Evolutionary conservation across 768 basidiomycete species (phyloP), one percentile per base, ranked within the genome.

Genomic region (Leccinum subtestaceum): DNA sequence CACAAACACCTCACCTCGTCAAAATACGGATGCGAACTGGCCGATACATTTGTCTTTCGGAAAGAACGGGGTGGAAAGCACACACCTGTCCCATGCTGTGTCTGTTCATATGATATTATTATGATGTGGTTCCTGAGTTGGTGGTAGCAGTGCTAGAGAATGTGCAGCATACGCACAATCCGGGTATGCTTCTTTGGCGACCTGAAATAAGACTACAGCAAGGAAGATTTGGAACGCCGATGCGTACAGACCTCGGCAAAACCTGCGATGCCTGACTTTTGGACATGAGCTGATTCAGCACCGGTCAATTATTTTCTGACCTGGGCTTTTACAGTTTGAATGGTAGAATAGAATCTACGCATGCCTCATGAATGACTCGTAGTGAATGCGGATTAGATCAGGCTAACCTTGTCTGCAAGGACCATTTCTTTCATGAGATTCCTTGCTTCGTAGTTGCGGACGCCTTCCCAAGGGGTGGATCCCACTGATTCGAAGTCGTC

Each of bases 11-110:
- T 63, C 67, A 91, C 91, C 29, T 80, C 67, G 64, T 93, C 91
- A 63, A 82, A 92, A 70, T 93, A 93, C 3, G 94, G 94, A 72
- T 96, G 93, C 17, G 72, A 55, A 12, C 84, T 85, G 58, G 49
- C 60, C 4, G 23, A n/a, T 46, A 59, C 34, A 52, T 55, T 57
- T 10, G 61, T 19, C 63, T 55, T 43, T 49, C 61, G 53, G 49
- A 50, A 50, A 15, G 40, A 45, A 27, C 59, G 12, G 29, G 19
- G 1, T 31, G 23, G 17, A 55, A 50, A 48, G 47, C 31, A 75
- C 87, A 63, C 67, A 91, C 92, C 82, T 68, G 68, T 95, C 92
- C 91, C 92, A 96, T 34, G 94, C 93, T 4, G 94, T 93, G 65
- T 90, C 94, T 96, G 59, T 50, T 56, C 36, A 50, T 36, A 10